Base-by-base conservation (phyloP, 2,329 filamentous ascomycete species). In the Diaporthe destruens region DNA sequence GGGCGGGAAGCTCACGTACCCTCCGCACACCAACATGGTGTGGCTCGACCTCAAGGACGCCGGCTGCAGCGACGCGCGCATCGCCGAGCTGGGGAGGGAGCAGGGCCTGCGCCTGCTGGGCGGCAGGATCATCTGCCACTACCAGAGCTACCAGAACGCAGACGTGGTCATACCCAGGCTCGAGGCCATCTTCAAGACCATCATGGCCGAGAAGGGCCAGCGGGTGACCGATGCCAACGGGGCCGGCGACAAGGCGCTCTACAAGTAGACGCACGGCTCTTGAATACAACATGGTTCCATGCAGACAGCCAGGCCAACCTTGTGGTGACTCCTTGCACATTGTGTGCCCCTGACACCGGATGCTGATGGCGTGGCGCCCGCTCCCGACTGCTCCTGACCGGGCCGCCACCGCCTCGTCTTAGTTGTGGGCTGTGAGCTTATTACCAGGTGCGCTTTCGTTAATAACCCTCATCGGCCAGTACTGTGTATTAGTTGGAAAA, bases 11-110 rank as follows among this genome's bases (percentile, higher is more conserved):
- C 82, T 94, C 71, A 82, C 86, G 25, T 86, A 91, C 73, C 92
- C 93, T 0, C 91, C 93, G 1, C 91, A 97, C 79, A 97, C 94
- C n/a, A 97, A 97, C 82, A 97, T 97, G 93, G 90, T 94, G 44
- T 97, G 94, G 94, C 79, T 97, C 72, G 92, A 97, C 80, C 84
- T 96, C 20, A 87, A 90, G 39, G 87, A 87, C 1, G 87, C 89
- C 14, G 88, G 89, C 2, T 84, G 85, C 74, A 79, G 80, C 18
- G 74, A 67, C 7, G 79, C 79, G 70, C 80, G 78, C 51, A 83
- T 88, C 67, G 78, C 79, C 18, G 78, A 81, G 75, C 78, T 86
- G 42, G 84, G 83, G 7, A 77, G 78, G 61, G 83, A 83, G 44
- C 81, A 79, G 14, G 87, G 86, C 0, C 77, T 89, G 71, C 83